phyloP scores from a whole-genome alignment of 345 rosid genomes.

The Rhizophora mangle region DNA sequence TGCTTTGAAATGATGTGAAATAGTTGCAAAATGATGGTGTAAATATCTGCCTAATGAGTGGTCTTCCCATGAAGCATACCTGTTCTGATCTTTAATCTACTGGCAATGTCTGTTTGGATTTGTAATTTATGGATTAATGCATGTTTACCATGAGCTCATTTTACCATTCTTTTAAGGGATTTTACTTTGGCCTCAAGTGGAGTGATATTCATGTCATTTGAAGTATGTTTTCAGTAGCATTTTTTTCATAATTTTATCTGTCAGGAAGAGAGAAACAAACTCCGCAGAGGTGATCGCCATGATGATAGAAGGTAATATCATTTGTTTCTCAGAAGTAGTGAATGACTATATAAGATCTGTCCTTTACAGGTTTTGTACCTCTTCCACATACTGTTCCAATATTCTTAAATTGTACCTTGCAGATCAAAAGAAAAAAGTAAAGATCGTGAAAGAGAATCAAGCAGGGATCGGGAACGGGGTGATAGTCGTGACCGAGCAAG shows the following conservation, averaged over 20 bases:
- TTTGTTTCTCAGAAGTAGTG: neutral
- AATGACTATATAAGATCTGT: neutral
- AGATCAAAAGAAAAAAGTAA: conserved; percentile 81
- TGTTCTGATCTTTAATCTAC: too few species aligned
- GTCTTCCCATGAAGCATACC: too few species aligned
- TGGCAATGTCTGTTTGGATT: too few species aligned
- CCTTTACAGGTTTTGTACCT: neutral
- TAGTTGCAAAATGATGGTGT: too few species aligned
- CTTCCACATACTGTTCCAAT: neutral
- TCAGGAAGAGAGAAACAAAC: conserved; percentile 86
- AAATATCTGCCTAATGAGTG: too few species aligned
- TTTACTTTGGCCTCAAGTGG: conserved; percentile 1
- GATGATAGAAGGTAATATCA: conserved; percentile 49
- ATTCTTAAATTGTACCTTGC: conserved; percentile 1
- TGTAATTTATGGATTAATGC: neutral
- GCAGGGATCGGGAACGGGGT: conserved; percentile 61
- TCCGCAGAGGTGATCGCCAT: conserved; percentile 51
- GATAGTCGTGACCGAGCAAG: conserved; percentile 73
- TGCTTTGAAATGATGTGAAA: too few species aligned
- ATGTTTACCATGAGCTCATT: neutral
- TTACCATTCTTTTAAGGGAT: neutral
- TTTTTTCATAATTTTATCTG: conserved; percentile 29
- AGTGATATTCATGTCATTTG: conserved; percentile 9
- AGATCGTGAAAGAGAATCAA: conserved; percentile 54
- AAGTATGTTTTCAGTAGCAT: conserved; percentile 22